Evolutionary conservation across 1,139 yeast genomes (phyloP), one percentile per base, ranked within the genome.

Genomic region (Yamadazyma spencermartinsiae): DNA sequence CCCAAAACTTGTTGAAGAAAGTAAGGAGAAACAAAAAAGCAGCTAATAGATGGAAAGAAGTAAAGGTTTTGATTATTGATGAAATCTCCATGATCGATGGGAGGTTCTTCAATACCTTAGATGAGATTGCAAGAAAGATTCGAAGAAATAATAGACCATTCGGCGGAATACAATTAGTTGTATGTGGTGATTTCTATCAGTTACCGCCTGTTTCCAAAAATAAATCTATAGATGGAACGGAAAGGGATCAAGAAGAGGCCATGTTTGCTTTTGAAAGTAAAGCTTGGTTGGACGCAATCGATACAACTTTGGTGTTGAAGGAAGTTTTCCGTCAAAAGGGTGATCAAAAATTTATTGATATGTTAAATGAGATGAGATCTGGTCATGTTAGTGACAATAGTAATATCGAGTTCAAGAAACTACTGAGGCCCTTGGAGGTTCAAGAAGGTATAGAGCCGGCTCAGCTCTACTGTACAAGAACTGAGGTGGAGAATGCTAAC

Each of bases 271-370:
- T 92, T 60, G 94, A 90, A 52, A 76, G 92, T 10, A 53, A 63
- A 2, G 67, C 84, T 2, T 92, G 99, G 99, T 67, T 69, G 36
- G 65, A 67, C 17, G 72, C 82, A 1, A 78, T 92, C 37, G 67
- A 76, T 26, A 66, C 74, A 31, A 86, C 95, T 0, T 79, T 88
- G 37, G 79, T 83, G 25, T 65, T 92, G 34, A 72, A 77, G 40
- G 86, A 83, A 49, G 94, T 92, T n/a, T 92, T 89, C 60, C 77
- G 99, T 47, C 98, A 92, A 58, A 82, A 81, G 53, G 95, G 95
- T 32, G 95, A 87, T 51, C 71, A 74, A 36, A 74, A 68, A 33
- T 89, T 94, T 56, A 80, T 92, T 30, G 76, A 78, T 18, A 89
- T 90, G 95, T 72, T 92, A 49, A 88, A 90, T 56, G 92, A 88